Base-by-base conservation (phyloP, 768 basidiomycete genomes). In the Leccinum boreale region DNA sequence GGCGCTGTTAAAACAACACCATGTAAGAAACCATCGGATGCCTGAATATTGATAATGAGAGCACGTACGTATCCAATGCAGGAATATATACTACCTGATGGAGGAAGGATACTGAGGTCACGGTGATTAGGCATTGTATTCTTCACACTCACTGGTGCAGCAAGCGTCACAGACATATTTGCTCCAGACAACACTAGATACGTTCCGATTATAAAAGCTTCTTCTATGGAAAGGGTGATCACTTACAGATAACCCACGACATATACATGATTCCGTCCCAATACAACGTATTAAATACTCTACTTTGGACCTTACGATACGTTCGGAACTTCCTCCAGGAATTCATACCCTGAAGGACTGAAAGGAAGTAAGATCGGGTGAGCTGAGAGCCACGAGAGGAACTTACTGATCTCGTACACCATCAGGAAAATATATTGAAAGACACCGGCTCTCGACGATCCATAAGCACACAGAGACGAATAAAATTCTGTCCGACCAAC, bases 251-350 rank as follows among this genome's bases (percentile, higher is more conserved):
- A 11, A 64, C 46, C 44, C 64, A 58, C 48, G 52, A 57, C 66
- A 69, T 69, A 17, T 70, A 69, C 52, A 59, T 19, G 42, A 70
- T 68, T 8, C 68, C 69, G 3, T 66, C 69, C 69, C 66, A 64
- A 45, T 69, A 69, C 2, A 69, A 44, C 9, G 64, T 70, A 39
- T 53, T 64, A 48, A 70, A 42, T 2, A 58, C 17, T 39, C 52
- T 58, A 51, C 67, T 68, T 5, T 10, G 52, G 14, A 61, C 0
- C 19, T 54, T 8, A n/a, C 69, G 67, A 49, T 70, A 69, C 8
- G 60, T 62, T 47, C 58, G 31, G 28, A 69, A 66, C 48, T 58
- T 66, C 39, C 58, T 62, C 69, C 66, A 70, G 5, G 62, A 44
- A 58, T 48, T 64, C 62, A 69, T 62, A 24, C 62, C 17, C 45